Evolutionary conservation across 345 rosid genomes (phyloP).

Genomic region (Diplotaxis tenuifolia): DNA sequence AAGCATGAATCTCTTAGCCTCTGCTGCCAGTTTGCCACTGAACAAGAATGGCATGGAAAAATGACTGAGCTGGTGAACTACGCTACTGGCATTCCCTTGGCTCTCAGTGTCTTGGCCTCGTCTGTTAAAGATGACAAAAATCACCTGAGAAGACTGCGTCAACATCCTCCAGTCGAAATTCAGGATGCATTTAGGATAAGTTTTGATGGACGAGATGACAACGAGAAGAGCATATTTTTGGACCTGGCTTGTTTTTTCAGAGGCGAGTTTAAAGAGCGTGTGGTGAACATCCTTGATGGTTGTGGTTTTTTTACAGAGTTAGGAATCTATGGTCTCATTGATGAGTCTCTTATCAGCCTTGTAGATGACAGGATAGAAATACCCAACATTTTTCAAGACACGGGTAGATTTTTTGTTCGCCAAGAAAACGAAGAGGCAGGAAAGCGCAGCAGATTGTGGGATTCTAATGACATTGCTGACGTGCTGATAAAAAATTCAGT

Average conservation of each 20-base stretch:
- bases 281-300: slow-evolving; percentile 31
- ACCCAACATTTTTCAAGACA: slow-evolving; percentile 37
- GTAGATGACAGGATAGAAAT: neutral
- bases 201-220: slow-evolving; percentile 22
- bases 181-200: slow-evolving; percentile 20
- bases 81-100: slow-evolving; percentile 39
- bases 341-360: slow-evolving; percentile 36
- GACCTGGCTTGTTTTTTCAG: slow-evolving; percentile 44
- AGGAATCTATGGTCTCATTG: slow-evolving; percentile 27
- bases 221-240: slow-evolving; percentile 33
- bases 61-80: slow-evolving; percentile 4
- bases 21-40: neutral
- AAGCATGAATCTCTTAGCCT: slow-evolving; percentile 2
- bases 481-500: slow-evolving; percentile 22
- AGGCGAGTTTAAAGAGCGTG: neutral
- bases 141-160: neutral
- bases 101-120: slow-evolving; percentile 33
- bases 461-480: slow-evolving; percentile 19
- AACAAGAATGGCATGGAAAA: neutral
- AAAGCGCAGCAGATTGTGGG: slow-evolving; percentile 36
- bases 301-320: slow-evolving; percentile 1
- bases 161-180: slow-evolving; percentile 15
- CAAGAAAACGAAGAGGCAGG: slow-evolving; percentile 2
- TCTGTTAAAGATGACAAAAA: no score
- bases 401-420: slow-evolving; percentile 26